Evolutionary conservation across 2,329 filamentous ascomycete genomes (phyloP).

Genomic region (Verticillium longisporum): DNA sequence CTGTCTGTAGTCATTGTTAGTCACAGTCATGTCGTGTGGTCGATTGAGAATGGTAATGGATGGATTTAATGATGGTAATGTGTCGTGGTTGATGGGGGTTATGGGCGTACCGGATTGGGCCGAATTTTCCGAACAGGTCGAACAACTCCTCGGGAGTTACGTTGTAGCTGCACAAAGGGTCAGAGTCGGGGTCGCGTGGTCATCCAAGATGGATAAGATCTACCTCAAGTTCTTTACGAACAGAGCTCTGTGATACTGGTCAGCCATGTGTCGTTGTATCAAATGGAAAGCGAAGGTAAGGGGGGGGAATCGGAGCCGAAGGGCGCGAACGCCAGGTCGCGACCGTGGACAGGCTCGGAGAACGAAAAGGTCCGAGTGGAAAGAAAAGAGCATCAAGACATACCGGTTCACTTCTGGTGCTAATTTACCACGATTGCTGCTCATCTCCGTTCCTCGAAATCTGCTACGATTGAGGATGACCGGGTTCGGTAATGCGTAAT

Average conservation of each 20-base stretch:
- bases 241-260: constrained; percentile 67
- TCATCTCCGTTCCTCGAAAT: constrained; percentile 63
- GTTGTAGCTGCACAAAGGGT: constrained; percentile 68
- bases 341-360: constrained; percentile 1
- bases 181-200: constrained; percentile 28
- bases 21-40: background rate
- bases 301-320: background rate
- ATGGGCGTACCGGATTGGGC: constrained; percentile 76
- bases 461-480: constrained; percentile 26
- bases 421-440: constrained; percentile 94
- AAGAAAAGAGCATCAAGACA: constrained; percentile 25
- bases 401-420: constrained; percentile 99
- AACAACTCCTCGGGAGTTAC: constrained; percentile 97
- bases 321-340: background rate
- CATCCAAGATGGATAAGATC: constrained; percentile 18
- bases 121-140: constrained; percentile 97
- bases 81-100: constrained; percentile 2
- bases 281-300: too few species aligned
- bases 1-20: constrained; percentile 54
- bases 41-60: constrained; percentile 7
- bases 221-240: constrained; percentile 99
- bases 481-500: constrained; percentile 13
- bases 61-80: constrained; percentile 2
- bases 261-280: constrained; percentile 16
- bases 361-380: background rate